Base-by-base conservation (phyloP, 73 alveolate genomes). In the Tetrahymena borealis region DNA sequence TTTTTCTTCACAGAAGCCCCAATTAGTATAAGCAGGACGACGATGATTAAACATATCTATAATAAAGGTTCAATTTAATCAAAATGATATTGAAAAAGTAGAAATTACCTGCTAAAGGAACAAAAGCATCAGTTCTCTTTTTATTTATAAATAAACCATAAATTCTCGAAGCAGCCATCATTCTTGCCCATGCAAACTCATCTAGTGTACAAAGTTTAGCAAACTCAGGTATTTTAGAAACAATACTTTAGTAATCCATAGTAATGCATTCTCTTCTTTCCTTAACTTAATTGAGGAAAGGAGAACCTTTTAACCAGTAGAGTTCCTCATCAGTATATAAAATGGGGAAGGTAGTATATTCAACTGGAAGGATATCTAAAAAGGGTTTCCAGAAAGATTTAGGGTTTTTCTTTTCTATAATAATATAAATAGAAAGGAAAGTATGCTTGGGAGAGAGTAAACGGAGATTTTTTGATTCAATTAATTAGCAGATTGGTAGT, bases 401-500 rank as follows among this genome's bases (percentile, higher is more conserved):
- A 5, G 95, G 97, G 78, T 96, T 96, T 78, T 93, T 90, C 91
- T 91, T 94, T 94, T 98, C 99, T 36, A 97, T 94, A 90, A 98
- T 78, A 85, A 98, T 91, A 94, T 94, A 98, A 36, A 98, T 96
- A 36, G 99, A 93, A 94, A 98, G 95, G 94, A 96, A 97, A 15
- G 99, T 96, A 95, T 98, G 99, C 94, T 98, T 98, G 9, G 99
- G 99, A 39, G 99, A 97, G 36, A 98, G 96, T 92, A 98, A 94
- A 79, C 97, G 97, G 90, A 98, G 90, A 77, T 96, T 97, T 40
- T 95, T 92, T 11, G 95, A 94, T 41, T 96, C 93, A 95, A 98
- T 98, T 95, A 97, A 95, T 94, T 94, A 91, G 36, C 99, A 99
- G 37, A 98, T 91, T 28, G 97, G 96, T 40, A 98, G 91, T 77